Evolutionary conservation across 2,329 filamentous ascomycete species (phyloP).

Genomic region (Verticillium nonalfalfae): DNA sequence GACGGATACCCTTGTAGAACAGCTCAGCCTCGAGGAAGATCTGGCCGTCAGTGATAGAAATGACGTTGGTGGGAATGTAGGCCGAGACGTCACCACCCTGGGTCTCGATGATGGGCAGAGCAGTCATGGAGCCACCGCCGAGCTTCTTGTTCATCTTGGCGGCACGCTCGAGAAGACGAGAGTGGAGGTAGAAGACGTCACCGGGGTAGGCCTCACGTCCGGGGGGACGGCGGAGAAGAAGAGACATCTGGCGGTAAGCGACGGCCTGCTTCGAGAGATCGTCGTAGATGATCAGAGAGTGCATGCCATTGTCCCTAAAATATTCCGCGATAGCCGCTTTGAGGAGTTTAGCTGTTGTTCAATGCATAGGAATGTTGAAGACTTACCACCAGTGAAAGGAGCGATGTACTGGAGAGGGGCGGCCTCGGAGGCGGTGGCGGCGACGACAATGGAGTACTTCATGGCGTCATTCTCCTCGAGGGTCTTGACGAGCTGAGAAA

Average conservation of each 20-base stretch:
- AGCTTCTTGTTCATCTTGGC: conserved; percentile 92
- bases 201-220: conserved; percentile 99
- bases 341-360: background rate
- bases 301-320: too few relatives aligned
- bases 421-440: conserved; percentile 95
- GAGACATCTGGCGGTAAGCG: conserved; percentile 97
- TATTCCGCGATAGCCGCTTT: too few relatives aligned
- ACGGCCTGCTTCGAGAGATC: conserved; percentile 98
- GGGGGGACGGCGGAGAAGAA: conserved; percentile 93
- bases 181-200: conserved; percentile 99
- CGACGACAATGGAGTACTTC: conserved; percentile 94
- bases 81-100: conserved; percentile 99
- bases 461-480: conserved; percentile 99
- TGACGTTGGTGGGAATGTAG: conserved; percentile 99
- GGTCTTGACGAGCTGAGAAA: conserved; percentile 98
- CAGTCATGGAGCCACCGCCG: conserved; percentile 93
- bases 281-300: conserved; percentile 81
- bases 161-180: conserved; percentile 96
- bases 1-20: conserved; percentile 99
- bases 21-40: conserved; percentile 99
- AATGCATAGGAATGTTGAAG: too few relatives aligned
- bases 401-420: conserved; percentile 91
- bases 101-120: conserved; percentile 96
- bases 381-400: conserved; percentile 69
- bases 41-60: conserved; percentile 99